These are phyloP conservation scores for Russula compacta DNA, from an alignment of 768 basidiomycete species.

Conservation along the genomic window DNA sequence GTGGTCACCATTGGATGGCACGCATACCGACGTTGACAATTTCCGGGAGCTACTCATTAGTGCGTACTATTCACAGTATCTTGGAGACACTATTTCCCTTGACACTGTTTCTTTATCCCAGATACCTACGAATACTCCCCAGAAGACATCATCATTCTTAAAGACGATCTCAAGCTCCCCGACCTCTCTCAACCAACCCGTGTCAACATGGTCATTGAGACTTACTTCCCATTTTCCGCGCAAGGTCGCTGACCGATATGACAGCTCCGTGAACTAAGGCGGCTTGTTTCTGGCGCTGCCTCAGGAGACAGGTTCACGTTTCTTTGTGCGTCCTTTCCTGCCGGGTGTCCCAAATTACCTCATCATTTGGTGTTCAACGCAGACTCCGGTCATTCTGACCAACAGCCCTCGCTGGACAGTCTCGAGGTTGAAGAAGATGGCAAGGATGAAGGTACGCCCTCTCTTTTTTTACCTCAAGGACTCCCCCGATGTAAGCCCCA, in stretches of 20 bases:
- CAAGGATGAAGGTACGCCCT: conserved; percentile 21
- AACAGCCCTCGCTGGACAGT: conserved; percentile 6
- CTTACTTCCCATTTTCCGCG: background rate
- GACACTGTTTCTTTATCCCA: background rate
- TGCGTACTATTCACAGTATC: background rate
- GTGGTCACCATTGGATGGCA: background rate
- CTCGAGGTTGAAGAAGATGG: conserved; percentile 20
- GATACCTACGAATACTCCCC: conserved; percentile 10
- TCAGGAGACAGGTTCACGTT: conserved; percentile 23
- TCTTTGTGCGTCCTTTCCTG: conserved; percentile 20
- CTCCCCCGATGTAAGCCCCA: background rate
- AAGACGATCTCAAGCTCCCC: conserved; percentile 2
- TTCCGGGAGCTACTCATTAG: conserved; percentile 12
- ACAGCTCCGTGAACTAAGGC: conserved; percentile 17
- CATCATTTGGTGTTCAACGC: background rate
- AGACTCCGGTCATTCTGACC: conserved; percentile 25
- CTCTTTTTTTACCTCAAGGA: too few relatives aligned
- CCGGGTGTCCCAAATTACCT: background rate
- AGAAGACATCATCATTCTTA: conserved; percentile 17
- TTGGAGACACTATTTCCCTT: background rate
- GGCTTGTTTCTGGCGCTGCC: conserved; percentile 18
- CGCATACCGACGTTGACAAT: conserved; percentile 10
- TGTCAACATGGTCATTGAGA: conserved; percentile 13
- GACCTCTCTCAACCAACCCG: conserved; percentile 11
- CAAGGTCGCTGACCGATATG: background rate